Base-by-base conservation (phyloP, 176 grass and related monocot species). In the Triticum dicoccoides region DNA sequence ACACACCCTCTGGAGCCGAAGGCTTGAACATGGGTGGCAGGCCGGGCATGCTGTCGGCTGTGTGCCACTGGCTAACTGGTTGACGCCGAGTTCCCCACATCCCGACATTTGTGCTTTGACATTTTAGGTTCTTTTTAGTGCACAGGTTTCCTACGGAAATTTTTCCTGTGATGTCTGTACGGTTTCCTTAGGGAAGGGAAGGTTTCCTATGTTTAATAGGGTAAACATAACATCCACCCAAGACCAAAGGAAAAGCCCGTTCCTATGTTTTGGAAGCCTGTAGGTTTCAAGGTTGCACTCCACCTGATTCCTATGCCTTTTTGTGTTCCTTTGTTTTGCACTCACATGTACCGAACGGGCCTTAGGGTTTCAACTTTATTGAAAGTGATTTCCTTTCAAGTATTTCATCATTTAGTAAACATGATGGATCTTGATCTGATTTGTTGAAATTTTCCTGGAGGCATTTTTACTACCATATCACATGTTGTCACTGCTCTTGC, bases 401-500 rank as follows among this genome's bases (percentile, higher is more conserved):
- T 37, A 38, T 70, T 27, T 39, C 52, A 76, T 37, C 68, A 81
- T 70, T 25, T 41, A 68, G 23, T 11, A 27, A 52, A 69, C 68
- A 62, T 69, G 24, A 76, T 63, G 78, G 61, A 62, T 84, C 52
- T 62, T 84, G 38, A 65, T 76, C 11, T 65, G 44, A 63, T 47
- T 4, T 37, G 61, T 62, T 83, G 13, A 30, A 49, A 12, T 34
- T 67, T 70, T 42, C 65, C 33, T 34, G 71, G 74, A 64, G 44
- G 44, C 44, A 47, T 47, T 47, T 47, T 47, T 47, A 47, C 44
- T 12, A 13, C 44, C 11, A 47, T 47, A 45, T 45, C 44, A 45
- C 44, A 45, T 45, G 44, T 45, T 45, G 44, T 47, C 44, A 47
- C 44, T 47, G 44, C 11, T 47, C 44, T 47, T 47, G 11, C 44